Conservation (phyloP, 2,329 filamentous ascomycete species). For the Sclerotinia nivalis region DNA sequence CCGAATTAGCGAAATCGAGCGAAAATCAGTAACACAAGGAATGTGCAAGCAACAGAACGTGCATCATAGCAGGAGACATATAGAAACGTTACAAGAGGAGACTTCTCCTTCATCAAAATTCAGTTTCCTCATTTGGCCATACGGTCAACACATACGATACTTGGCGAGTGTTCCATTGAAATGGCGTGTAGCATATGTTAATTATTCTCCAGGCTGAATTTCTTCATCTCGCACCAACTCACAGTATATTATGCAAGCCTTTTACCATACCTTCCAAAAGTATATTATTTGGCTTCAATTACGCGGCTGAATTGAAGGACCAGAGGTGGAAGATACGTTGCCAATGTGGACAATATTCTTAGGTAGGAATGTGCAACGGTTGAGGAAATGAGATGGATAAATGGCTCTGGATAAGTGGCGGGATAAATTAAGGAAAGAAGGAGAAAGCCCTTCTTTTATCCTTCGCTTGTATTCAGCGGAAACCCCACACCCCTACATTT, state of each 20-base stretch:
- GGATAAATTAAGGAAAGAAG: neutral
- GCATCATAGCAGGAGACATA: conserved; percentile 12
- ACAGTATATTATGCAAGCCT: conserved; percentile 12
- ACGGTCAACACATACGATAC: neutral
- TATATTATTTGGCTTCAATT: conserved; percentile 3
- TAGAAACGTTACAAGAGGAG: conserved; percentile 13
- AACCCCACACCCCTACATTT: conserved; percentile 2
- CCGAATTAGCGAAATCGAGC: neutral
- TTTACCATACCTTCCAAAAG: conserved; percentile 16
- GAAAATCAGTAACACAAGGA: conserved; percentile 4
- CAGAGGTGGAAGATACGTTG: neutral
- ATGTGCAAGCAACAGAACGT: neutral
- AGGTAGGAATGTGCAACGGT: neutral
- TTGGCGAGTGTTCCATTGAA: neutral
- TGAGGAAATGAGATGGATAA: conserved; percentile 4
- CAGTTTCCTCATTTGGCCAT: conserved; percentile 10
- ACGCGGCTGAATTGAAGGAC: neutral
- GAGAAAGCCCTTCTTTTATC: neutral
- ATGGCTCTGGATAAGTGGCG: neutral
- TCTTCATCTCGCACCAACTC: neutral
- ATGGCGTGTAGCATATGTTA: neutral
- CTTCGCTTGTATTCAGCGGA: neutral
- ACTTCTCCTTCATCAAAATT: conserved; percentile 13
- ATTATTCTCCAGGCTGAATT: neutral
- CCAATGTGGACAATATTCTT: neutral